Percentiles rank a stretch among this genome's conserved stretches.
These are phyloP conservation scores for Ramicandelaber brevisporus DNA, from an alignment of 192 early-diverging fungal genomes.

Conservation along the genomic window DNA sequence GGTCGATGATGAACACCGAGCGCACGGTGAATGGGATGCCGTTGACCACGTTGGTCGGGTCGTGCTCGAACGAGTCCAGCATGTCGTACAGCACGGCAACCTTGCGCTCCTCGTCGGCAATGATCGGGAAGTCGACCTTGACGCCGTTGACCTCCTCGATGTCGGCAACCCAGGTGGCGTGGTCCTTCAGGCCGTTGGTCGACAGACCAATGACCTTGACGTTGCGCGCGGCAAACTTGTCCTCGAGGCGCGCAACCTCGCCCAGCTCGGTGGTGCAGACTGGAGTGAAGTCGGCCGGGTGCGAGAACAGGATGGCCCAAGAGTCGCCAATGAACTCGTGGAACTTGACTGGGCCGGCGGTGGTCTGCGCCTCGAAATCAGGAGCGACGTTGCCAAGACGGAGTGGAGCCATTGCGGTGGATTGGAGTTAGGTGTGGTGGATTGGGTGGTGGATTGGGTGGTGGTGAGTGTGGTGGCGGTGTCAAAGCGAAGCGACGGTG, in stretches of 20 bases:
- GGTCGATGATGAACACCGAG: slow-evolving; percentile 87
- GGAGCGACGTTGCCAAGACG: slow-evolving; percentile 31
- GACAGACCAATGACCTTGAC: slow-evolving; percentile 88
- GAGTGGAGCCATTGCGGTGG: slow-evolving; percentile 16
- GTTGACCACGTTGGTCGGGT: slow-evolving; percentile 60
- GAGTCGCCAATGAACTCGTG: slow-evolving; percentile 60
- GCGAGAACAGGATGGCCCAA: slow-evolving; percentile 95
- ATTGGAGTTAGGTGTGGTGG: neutral
- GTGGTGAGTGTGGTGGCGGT: no score
- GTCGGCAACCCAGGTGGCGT: slow-evolving; percentile 73
- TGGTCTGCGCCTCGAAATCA: slow-evolving; percentile 69
- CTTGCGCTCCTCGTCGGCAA: slow-evolving; percentile 67
- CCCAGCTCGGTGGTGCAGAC: slow-evolving; percentile 96
- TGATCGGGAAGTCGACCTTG: slow-evolving; percentile 67
- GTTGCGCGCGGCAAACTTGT: slow-evolving; percentile 50
- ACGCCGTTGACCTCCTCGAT: slow-evolving; percentile 80
- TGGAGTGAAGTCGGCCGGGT: slow-evolving; percentile 89
- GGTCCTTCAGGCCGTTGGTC: slow-evolving; percentile 59
- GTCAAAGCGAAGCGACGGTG: no score
- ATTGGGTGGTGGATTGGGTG: no score
- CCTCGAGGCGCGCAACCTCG: slow-evolving; percentile 51
- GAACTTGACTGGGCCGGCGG: slow-evolving; percentile 73
- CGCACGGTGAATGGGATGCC: slow-evolving; percentile 91
- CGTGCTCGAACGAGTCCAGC: slow-evolving; percentile 72
- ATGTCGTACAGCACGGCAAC: slow-evolving; percentile 87